Conservation (phyloP, 2,329 filamentous ascomycete species). For the Pyrenochaeta sp. region DNA sequence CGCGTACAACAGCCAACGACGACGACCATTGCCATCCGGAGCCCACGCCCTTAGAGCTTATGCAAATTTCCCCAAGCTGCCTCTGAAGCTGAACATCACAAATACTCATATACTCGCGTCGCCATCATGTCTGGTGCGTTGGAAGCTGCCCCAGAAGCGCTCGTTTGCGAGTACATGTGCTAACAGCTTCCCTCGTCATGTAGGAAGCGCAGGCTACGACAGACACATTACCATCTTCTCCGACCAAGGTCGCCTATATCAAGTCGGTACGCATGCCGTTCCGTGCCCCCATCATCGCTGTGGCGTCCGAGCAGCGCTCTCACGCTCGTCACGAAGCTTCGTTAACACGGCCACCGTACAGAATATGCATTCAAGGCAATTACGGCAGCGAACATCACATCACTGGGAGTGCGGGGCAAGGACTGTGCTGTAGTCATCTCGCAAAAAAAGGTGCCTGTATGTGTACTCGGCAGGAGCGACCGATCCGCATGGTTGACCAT, state of each 20-base stretch:
- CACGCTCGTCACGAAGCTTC: conserved; percentile 11
- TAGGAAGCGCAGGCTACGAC: conserved; percentile 76
- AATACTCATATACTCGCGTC: conserved; percentile 28
- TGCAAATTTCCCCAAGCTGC: conserved; percentile 36
- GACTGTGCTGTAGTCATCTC: conserved; percentile 96
- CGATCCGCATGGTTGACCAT: conserved; percentile 15
- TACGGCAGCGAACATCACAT: conserved; percentile 98
- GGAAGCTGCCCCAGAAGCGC: conserved; percentile 21
- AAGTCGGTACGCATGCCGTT: conserved; percentile 81
- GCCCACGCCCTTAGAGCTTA: conserved; percentile 37
- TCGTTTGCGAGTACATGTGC: conserved; percentile 28
- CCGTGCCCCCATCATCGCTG: background rate
- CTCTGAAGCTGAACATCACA: conserved; percentile 41
- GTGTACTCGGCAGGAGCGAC: conserved; percentile 48
- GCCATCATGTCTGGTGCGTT: conserved; percentile 54
- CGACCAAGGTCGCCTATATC: conserved; percentile 96
- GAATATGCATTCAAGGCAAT: conserved; percentile 99
- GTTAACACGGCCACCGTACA: conserved; percentile 53
- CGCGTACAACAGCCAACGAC: conserved; percentile 41
- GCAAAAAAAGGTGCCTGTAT: conserved; percentile 98
- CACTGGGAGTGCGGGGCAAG: conserved; percentile 94
- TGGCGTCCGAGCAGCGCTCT: background rate
- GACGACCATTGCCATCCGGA: conserved; percentile 32
- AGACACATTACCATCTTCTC: conserved; percentile 99
- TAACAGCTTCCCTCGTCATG: conserved; percentile 37